Base-by-base conservation (phyloP, 768 basidiomycete species). In the Tubosaeta sp. region DNA sequence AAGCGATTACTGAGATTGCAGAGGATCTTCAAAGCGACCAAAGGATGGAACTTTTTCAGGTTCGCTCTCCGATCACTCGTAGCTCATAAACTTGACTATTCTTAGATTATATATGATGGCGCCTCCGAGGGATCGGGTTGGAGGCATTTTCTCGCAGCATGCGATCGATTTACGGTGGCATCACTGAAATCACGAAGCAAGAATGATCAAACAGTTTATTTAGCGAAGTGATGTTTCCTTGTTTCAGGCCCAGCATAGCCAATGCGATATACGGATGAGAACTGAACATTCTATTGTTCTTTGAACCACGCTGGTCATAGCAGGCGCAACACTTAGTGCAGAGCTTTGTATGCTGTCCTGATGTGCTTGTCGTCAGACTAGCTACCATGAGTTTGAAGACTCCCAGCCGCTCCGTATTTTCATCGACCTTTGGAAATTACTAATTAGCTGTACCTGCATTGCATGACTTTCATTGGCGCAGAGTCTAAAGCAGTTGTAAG, bases 1-100 rank as follows among this genome's bases (percentile, higher is more conserved):
- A 53, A 38, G 62, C 71, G 32, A 59, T 71, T 25, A 74, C 62
- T 27, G 85, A 87, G 62, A 81, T 73, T 48, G 59, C 72, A 13
- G 52, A 78, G 12, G 84, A 86, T 58, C 65, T 80, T 19, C 84
- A 83, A 57, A 79, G 73, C 51, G 73, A 74, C 22, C 74, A 83
- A 52, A 77, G 75, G 59, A 72, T 68, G 17, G 73, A 75, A 14
- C 59, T 70, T 14, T 86, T 83, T 65, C 72, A 82, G 76, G 87
- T 86, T 63, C 50, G 72, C 57, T 39, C 27, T 25, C 22, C 10
- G 5, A 32, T 48, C 5, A 17, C 22, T 7, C 27, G n/a, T 51
- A 34, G n/a, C 31, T 19, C 25, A 41, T 51, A 45, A 25, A 39
- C 57, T 59, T 17, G 38, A 29, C 16, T 27, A 34, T 25, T 22